Percentiles rank a stretch among this genome's conserved stretches.
Evolutionary conservation across 164 flowering plant genomes (phyloP).

Genomic region (Tetracentron sinense): DNA sequence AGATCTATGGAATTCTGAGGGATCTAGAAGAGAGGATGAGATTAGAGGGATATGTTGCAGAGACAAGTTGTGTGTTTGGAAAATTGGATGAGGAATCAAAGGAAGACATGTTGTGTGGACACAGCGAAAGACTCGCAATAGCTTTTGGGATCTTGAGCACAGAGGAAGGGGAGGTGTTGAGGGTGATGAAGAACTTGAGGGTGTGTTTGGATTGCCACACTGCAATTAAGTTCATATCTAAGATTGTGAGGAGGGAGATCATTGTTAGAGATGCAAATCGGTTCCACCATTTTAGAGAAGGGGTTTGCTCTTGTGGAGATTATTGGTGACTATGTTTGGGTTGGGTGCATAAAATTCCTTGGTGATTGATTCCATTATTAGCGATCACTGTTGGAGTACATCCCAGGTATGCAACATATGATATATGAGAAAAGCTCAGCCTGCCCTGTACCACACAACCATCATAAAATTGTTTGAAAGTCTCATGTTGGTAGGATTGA

Average conservation of each 20-base stretch:
- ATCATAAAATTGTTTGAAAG: too few relatives aligned
- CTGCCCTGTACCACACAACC: too few relatives aligned
- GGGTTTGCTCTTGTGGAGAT: too few relatives aligned
- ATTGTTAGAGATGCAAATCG: too few relatives aligned
- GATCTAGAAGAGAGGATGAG: slow-evolving; percentile 15
- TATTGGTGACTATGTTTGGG: too few relatives aligned
- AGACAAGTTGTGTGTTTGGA: slow-evolving; percentile 8
- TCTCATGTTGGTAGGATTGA: too few relatives aligned
- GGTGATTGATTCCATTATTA: too few relatives aligned
- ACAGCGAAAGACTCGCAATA: slow-evolving; percentile 15
- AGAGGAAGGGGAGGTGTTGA: slow-evolving; percentile 4
- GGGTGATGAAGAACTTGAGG: slow-evolving; percentile 17
- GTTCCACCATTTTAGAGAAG: too few relatives aligned
- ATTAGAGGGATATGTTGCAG: slow-evolving; percentile 14
- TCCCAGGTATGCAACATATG: too few relatives aligned
- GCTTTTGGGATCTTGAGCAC: slow-evolving; percentile 16
- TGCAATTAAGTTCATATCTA: slow-evolving; percentile 12
- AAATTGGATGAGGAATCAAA: slow-evolving; percentile 12
- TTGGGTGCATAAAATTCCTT: too few relatives aligned
- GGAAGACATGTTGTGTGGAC: slow-evolving; percentile 14
- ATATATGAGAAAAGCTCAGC: too few relatives aligned
- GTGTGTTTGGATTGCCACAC: slow-evolving; percentile 18
- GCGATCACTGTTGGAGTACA: too few relatives aligned
- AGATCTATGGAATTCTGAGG: slow-evolving; percentile 7
- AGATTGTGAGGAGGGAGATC: slow-evolving; percentile 9